Conservation (phyloP, 2,329 filamentous ascomycete species). For the Myriosclerotinia duriaeana region DNA sequence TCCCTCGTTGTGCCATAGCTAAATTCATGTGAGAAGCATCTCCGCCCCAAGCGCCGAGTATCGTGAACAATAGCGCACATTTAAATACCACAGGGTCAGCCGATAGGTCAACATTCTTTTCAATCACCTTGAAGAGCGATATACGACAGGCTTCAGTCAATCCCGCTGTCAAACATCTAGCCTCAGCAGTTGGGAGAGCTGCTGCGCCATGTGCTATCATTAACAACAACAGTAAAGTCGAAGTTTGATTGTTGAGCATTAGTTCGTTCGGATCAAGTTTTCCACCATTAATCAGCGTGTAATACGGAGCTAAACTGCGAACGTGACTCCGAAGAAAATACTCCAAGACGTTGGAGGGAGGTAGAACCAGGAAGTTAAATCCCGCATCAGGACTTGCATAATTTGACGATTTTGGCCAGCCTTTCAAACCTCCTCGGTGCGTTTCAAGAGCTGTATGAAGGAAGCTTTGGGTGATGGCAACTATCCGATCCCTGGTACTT, state of each 20-base stretch:
- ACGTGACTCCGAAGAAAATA: slow-evolving; percentile 67
- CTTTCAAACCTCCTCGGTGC: slow-evolving; percentile 49
- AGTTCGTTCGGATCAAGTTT: slow-evolving; percentile 66
- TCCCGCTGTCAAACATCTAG: slow-evolving; percentile 63
- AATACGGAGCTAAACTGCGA: slow-evolving; percentile 65
- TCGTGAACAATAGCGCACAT: slow-evolving; percentile 65
- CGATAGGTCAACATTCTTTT: slow-evolving; percentile 68
- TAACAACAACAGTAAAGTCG: slow-evolving; percentile 64
- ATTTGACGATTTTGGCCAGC: slow-evolving; percentile 41
- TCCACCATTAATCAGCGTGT: slow-evolving; percentile 59
- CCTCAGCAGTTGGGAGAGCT: slow-evolving; percentile 63
- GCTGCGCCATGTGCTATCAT: slow-evolving; percentile 73
- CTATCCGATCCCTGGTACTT: slow-evolving; percentile 63
- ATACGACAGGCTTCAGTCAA: slow-evolving; percentile 71
- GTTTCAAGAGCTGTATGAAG: slow-evolving; percentile 69
- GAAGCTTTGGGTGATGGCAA: slow-evolving; percentile 70
- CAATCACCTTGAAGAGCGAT: slow-evolving; percentile 68
- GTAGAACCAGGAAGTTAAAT: slow-evolving; percentile 64
- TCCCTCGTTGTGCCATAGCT: slow-evolving; percentile 69
- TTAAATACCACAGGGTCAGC: slow-evolving; percentile 64
- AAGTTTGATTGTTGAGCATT: slow-evolving; percentile 64
- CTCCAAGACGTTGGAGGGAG: slow-evolving; percentile 64
- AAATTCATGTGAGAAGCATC: slow-evolving; percentile 80
- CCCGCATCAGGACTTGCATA: slow-evolving; percentile 44
- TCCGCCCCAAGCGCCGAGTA: slow-evolving; percentile 69